Conservation (phyloP, 768 basidiomycete species). For the Podaxis mareebaensis region DNA sequence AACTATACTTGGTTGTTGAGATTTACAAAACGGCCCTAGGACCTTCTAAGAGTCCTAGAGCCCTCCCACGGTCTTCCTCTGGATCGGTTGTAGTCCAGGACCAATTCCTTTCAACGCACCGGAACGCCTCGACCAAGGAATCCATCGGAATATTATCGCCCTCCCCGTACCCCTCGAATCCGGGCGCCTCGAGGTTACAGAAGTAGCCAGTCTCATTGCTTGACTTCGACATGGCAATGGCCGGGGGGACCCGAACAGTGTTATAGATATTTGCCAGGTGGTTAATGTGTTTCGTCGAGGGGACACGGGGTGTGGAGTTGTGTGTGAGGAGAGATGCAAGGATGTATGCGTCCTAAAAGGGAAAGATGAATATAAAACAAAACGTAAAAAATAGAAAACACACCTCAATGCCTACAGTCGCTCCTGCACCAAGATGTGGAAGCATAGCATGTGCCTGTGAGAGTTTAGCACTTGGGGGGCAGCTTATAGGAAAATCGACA, state of each 20-base stretch:
- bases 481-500: neutral
- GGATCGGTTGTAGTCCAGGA: constrained; percentile 29
- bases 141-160: constrained; percentile 26
- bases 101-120: constrained; percentile 23
- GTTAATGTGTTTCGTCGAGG: constrained; percentile 13
- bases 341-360: constrained; percentile 43
- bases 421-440: constrained; percentile 49
- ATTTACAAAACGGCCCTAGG: neutral
- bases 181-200: constrained; percentile 21
- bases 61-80: constrained; percentile 25
- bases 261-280: constrained; percentile 29
- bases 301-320: constrained; percentile 23
- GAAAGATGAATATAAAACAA: constrained; percentile 28
- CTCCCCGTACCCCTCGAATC: constrained; percentile 28
- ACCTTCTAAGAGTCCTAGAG: constrained; percentile 15
- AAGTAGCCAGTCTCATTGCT: constrained; percentile 18
- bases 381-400: neutral
- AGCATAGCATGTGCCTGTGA: constrained; percentile 45
- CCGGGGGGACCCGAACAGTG: constrained; percentile 26
- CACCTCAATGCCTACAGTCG: constrained; percentile 50
- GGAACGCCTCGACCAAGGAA: constrained; percentile 21
- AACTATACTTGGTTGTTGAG: neutral
- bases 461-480: neutral
- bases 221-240: constrained; percentile 23
- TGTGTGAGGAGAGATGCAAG: constrained; percentile 42